Percentiles rank a stretch among this genome's conserved stretches.
These are phyloP conservation scores for Fistulinella staudtii DNA, from an alignment of 1,284 basidiomycete genomes.

Conservation along the genomic window DNA sequence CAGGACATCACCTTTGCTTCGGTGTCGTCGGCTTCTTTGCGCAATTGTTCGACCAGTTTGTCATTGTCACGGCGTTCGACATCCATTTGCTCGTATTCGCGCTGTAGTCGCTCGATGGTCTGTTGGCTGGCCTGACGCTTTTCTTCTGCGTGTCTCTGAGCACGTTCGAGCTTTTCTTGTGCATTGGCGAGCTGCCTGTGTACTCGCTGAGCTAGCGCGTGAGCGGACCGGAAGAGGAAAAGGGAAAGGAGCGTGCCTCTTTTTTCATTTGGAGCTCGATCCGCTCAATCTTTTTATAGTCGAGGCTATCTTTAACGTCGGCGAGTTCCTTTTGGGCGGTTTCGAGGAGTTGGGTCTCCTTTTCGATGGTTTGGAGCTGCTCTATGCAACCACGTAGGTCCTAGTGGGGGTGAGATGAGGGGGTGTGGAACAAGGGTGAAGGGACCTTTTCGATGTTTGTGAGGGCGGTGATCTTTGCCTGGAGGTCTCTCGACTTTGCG, in stretches of 20 bases:
- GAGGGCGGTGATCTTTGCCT: conserved; percentile 67
- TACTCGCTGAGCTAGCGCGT: conserved; percentile 53
- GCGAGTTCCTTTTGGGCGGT: conserved; percentile 58
- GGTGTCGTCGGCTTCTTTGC: conserved; percentile 60
- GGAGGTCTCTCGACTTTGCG: conserved; percentile 69
- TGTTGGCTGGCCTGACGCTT: conserved; percentile 63
- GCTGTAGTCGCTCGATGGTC: conserved; percentile 67
- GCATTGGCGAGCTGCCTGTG: conserved; percentile 73
- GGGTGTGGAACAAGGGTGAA: not conserved
- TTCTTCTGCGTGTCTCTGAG: conserved; percentile 71
- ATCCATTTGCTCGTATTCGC: conserved; percentile 74
- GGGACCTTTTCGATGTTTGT: conserved; percentile 70
- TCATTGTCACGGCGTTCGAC: conserved; percentile 72
- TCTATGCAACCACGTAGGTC: conserved; percentile 66
- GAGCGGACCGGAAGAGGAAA: not conserved
- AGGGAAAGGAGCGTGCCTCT: conserved; percentile 45
- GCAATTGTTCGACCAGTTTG: conserved; percentile 66
- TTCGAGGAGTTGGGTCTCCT: conserved; percentile 61
- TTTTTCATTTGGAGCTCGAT: conserved; percentile 62
- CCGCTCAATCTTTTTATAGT: conserved; percentile 67
- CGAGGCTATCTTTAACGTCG: conserved; percentile 61
- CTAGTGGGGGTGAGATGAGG: conserved; percentile 33
- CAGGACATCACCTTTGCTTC: conserved; percentile 51
- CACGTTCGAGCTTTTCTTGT: conserved; percentile 70
- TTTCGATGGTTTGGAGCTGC: conserved; percentile 67